A percentile compares a stretch with the other conserved stretches of the same genome.
These are phyloP conservation scores for Pythium brassicae DNA, from an alignment of 352 stramenopile species.

Conservation along the genomic window DNA sequence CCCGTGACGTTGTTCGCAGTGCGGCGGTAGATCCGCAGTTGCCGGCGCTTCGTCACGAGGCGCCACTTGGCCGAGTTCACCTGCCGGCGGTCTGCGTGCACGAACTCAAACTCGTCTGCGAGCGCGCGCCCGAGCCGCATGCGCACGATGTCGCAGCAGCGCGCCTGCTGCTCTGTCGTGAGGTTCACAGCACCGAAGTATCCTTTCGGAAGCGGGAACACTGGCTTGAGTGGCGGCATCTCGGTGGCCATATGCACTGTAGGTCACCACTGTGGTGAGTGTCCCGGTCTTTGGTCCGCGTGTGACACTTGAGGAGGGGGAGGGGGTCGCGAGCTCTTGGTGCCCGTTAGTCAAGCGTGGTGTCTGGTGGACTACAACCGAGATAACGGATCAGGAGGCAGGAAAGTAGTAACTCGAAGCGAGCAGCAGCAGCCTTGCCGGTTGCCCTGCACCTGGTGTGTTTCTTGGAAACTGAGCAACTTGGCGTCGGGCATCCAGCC, in stretches of 20 bases:
- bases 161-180: constrained; percentile 22
- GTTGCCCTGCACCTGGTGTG: too few species aligned
- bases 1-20: constrained; percentile 6
- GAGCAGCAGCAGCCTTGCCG: too few species aligned
- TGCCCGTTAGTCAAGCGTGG: too few species aligned
- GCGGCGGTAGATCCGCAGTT: constrained; percentile 37
- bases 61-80: constrained; percentile 49
- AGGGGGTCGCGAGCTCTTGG: too few species aligned
- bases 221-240: constrained; percentile 11
- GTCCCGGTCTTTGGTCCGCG: too few species aligned
- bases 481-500: too few species aligned
- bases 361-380: too few species aligned
- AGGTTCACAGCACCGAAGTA: constrained; percentile 27
- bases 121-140: constrained; percentile 24
- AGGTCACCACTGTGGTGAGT: not conserved
- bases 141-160: constrained; percentile 26
- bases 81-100: constrained; percentile 18
- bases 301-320: not conserved
- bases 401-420: too few species aligned
- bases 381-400: too few species aligned
- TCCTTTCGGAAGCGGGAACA: constrained; percentile 18
- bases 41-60: constrained; percentile 28
- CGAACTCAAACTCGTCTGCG: constrained; percentile 24
- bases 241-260: not conserved
- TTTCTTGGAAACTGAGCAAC: too few species aligned